Evolutionary conservation across 768 basidiomycete genomes (phyloP).

Genomic region (Tylopilus vinaceipallidus): DNA sequence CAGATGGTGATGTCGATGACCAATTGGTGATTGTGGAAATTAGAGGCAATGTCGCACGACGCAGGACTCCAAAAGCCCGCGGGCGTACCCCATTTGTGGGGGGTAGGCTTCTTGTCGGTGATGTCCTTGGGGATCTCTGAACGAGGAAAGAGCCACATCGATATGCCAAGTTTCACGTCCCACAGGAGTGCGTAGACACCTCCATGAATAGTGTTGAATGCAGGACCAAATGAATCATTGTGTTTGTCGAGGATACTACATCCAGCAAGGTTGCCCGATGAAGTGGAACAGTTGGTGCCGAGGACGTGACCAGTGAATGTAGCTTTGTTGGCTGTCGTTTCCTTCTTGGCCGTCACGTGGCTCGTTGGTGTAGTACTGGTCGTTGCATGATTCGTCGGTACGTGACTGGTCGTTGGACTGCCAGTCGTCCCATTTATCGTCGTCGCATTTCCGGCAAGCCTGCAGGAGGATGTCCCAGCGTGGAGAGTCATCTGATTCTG

Average conservation of each 20-base stretch:
- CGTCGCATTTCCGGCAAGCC: conserved; percentile 10
- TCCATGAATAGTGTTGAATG: conserved; percentile 36
- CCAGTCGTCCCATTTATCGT: too few relatives aligned
- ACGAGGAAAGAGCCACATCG: conserved; percentile 56
- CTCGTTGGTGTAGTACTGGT: neutral
- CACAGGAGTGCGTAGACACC: conserved; percentile 62
- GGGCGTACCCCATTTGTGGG: conserved; percentile 49
- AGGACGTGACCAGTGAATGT: conserved; percentile 24
- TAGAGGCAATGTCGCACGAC: conserved; percentile 44
- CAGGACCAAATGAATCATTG: conserved; percentile 39
- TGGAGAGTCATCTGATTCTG: conserved; percentile 69
- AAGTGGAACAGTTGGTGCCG: conserved; percentile 39
- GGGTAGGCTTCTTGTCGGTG: conserved; percentile 39
- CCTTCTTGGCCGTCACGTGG: too few relatives aligned
- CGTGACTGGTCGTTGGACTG: neutral
- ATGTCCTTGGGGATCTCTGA: conserved; percentile 50
- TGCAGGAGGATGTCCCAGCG: conserved; percentile 39
- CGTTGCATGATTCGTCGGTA: neutral
- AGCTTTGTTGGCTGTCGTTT: neutral
- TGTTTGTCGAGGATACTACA: conserved; percentile 45
- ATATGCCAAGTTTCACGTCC: conserved; percentile 45
- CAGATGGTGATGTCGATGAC: conserved; percentile 39
- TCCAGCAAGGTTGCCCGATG: conserved; percentile 40
- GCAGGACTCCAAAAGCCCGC: conserved; percentile 49
- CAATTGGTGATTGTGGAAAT: conserved; percentile 51